These are phyloP conservation scores for Gastrolobium bilobum DNA, from an alignment of 306 rosid species.

Conservation along the genomic window DNA sequence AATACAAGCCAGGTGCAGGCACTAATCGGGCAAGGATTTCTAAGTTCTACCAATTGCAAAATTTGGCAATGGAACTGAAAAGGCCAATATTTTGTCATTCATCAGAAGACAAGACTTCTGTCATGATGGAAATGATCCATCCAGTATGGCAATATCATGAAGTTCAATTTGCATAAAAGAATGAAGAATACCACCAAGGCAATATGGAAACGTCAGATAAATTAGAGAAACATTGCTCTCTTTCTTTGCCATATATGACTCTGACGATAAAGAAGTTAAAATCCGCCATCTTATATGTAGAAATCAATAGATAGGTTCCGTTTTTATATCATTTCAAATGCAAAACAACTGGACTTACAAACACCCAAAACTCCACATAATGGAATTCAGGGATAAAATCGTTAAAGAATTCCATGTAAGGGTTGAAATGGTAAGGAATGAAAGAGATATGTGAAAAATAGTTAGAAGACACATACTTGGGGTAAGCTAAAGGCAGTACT, in stretches of 20 bases:
- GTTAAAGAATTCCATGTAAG: conserved; percentile 16
- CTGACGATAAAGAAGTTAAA: not conserved
- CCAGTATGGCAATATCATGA: not conserved
- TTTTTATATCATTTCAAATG: not conserved
- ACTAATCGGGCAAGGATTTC: not conserved
- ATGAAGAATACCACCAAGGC: not conserved
- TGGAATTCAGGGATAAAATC: conserved; percentile 6
- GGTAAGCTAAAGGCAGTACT: conserved; percentile 97
- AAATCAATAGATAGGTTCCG: conserved; percentile 21
- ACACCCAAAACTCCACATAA: not conserved
- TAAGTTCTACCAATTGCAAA: conserved; percentile 11
- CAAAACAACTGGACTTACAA: conserved; percentile 29
- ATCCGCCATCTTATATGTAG: not conserved
- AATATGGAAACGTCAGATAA: conserved; percentile 27
- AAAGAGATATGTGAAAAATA: conserved; percentile 20
- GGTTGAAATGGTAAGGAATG: conserved; percentile 24
- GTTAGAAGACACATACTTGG: conserved; percentile 68
- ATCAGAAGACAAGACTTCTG: not conserved
- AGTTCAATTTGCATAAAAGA: not conserved
- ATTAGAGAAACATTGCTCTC: conserved; percentile 22
- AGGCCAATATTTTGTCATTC: conserved; percentile 1
- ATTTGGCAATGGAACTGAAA: not conserved
- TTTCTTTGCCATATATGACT: conserved; percentile 23
- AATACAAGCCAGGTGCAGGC: conserved; percentile 20
- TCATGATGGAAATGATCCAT: conserved; percentile 8